A percentile compares a stretch with the other conserved stretches of the same genome.
These are phyloP conservation scores for Fraxinus velutina DNA, from an alignment of 305 asterid species.

Conservation along the genomic window DNA sequence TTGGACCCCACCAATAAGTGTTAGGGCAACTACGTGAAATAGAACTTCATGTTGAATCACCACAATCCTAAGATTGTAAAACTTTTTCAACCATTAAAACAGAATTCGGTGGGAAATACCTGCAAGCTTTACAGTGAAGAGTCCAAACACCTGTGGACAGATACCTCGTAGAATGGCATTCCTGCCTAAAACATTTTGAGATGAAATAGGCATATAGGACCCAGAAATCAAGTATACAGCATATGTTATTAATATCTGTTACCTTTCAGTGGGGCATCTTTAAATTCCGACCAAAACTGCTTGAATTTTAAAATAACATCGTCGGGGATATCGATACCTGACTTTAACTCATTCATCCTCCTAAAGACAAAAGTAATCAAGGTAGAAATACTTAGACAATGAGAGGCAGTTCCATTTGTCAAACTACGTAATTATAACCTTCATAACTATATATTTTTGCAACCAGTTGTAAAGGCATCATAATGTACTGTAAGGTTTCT, in stretches of 20 bases:
- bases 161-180: slow-evolving; percentile 81
- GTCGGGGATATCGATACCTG: slow-evolving; percentile 71
- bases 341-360: slow-evolving; percentile 79
- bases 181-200: slow-evolving; percentile 56
- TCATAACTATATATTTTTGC: neutral
- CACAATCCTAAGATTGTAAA: neutral
- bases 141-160: slow-evolving; percentile 96
- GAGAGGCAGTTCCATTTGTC: slow-evolving; percentile 15
- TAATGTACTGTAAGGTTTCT: neutral
- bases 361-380: slow-evolving; percentile 35
- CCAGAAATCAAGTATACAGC: slow-evolving; percentile 7
- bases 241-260: slow-evolving; percentile 11
- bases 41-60: slow-evolving; percentile 11
- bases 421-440: slow-evolving; percentile 7
- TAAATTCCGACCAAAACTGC: slow-evolving; percentile 78
- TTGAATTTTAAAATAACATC: slow-evolving; percentile 58
- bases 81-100: neutral
- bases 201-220: slow-evolving; percentile 16
- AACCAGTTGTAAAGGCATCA: neutral
- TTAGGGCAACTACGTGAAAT: slow-evolving; percentile 63
- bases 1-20: slow-evolving; percentile 93
- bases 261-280: slow-evolving; percentile 79
- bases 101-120: slow-evolving; percentile 41
- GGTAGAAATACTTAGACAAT: slow-evolving; percentile 14
- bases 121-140: slow-evolving; percentile 95